Conservation (phyloP, 2,329 filamentous ascomycete genomes). For the Biscogniauxia sp. region DNA sequence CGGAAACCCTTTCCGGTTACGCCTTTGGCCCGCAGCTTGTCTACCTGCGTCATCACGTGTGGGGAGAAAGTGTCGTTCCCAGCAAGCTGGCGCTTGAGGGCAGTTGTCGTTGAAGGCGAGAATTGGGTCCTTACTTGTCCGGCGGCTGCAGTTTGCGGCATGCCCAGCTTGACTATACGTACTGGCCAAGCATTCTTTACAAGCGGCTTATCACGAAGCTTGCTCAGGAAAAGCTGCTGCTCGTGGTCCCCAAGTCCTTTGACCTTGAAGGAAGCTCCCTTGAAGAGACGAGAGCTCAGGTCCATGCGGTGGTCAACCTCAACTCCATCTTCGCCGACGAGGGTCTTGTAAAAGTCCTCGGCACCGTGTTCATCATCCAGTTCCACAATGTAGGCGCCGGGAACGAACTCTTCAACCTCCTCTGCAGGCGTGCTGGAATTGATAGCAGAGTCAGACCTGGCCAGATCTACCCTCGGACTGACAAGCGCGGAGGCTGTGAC, state of each 20-base stretch:
- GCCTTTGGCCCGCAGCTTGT: constrained; percentile 3
- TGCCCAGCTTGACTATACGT: background rate
- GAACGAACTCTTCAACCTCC: background rate
- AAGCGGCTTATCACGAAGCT: background rate
- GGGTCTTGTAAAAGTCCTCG: background rate
- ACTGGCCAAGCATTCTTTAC: background rate
- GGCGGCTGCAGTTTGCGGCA: background rate
- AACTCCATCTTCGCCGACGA: constrained; percentile 5
- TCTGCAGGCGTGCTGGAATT: background rate
- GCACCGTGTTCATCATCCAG: constrained; percentile 1
- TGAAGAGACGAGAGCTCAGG: constrained; percentile 5
- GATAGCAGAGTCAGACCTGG: background rate
- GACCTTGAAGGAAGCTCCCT: constrained; percentile 9
- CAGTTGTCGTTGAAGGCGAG: background rate
- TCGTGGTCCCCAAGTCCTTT: background rate
- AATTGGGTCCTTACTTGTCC: background rate
- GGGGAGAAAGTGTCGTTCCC: constrained; percentile 4
- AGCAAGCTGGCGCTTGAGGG: background rate
- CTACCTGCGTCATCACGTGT: constrained; percentile 8
- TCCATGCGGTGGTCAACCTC: constrained; percentile 5
- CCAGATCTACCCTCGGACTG: background rate
- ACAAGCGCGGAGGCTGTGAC: background rate
- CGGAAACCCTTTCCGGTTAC: constrained; percentile 6
- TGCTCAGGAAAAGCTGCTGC: background rate
- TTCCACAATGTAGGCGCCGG: constrained; percentile 8